Evolutionary conservation across 169 alveolate genomes (phyloP).

Genomic region (Cardiosporidium cionae): DNA sequence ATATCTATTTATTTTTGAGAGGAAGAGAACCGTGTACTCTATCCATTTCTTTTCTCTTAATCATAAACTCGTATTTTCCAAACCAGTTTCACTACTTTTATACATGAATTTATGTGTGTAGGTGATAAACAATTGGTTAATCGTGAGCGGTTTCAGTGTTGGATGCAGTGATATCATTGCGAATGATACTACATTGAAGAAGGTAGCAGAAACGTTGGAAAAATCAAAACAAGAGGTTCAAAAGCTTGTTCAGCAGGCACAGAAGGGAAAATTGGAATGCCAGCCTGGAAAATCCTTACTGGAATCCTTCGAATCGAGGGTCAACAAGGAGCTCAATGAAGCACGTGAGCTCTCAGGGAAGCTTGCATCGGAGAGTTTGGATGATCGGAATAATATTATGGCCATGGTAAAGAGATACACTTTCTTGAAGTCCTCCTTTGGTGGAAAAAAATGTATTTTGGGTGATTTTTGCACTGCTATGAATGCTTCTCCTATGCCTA

Average conservation of each 20-base stretch:
- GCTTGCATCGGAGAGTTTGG: slow-evolving; percentile 84
- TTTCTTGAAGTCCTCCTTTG: not conserved
- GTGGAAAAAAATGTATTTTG: not conserved
- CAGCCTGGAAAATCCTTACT: slow-evolving; percentile 97
- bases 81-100: not conserved
- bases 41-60: too few species aligned
- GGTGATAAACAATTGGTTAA: slow-evolving; percentile 95
- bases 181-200: slow-evolving; percentile 73
- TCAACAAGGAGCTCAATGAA: slow-evolving; percentile 77
- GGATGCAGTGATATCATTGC: slow-evolving; percentile 98
- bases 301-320: slow-evolving; percentile 95
- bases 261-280: slow-evolving; percentile 88
- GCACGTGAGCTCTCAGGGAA: slow-evolving; percentile 60
- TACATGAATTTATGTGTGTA: too few species aligned
- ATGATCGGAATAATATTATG: slow-evolving; percentile 86
- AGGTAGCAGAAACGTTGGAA: slow-evolving; percentile 73
- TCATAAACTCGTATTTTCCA: not conserved
- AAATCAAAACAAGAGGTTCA: slow-evolving; percentile 50
- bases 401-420: slow-evolving; percentile 95
- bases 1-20: too few species aligned
- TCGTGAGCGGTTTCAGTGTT: slow-evolving; percentile 93
- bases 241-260: slow-evolving; percentile 71
- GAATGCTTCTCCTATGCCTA: not conserved
- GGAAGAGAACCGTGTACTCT: too few species aligned
- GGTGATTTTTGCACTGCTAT: not conserved